Evolutionary conservation across 768 basidiomycete species (phyloP), one percentile per base, ranked within the genome.

Genomic region (Ephemerocybe angulata): DNA sequence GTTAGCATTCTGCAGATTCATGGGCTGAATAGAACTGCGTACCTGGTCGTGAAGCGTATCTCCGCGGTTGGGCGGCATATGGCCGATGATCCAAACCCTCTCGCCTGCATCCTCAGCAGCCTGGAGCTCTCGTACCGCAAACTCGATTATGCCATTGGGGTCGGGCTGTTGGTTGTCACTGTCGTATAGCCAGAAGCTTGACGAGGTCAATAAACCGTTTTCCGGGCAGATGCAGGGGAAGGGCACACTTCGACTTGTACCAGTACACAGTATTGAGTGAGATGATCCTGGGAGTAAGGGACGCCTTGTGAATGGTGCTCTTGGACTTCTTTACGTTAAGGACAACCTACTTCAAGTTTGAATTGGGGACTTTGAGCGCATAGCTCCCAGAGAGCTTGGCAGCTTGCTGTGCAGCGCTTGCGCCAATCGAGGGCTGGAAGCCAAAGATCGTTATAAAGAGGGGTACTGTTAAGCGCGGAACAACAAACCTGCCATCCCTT

Each of bases 171-270:
- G 66, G 3, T 58, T 62, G 51, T 84, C 76, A 25, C 72, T 76
- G 59, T 85, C 83, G 59, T 81, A 86, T 1, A 85, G 69, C 79
- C 81, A 85, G 61, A 83, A 82, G 66, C 82, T 83, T 28, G 30
- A 27, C 13, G 12, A 33, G 25, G 5, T 33, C 37, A 51, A 24
- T 54, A 54, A n/a, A n/a, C n/a, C n/a, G 52, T 37, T 11, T n/a
- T 10, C 15, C 5, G 29, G 3, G 22, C 17, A 13, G 13, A 25
- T 30, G 28, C 3, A 12, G 41, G 35, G 4, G 42, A 27, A 28
- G 19, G 43, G 54, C 72, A 57, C 58, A 81, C 83, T 82, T 84
- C 61, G 71, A 70, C 58, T 78, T 82, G 62, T 85, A 85, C 82
- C 82, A 83, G 57, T 81, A 85, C 6, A 79, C 74, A 7, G 80